Conservation (phyloP, 1,284 basidiomycete species). For the Inonotus hispidus region DNA sequence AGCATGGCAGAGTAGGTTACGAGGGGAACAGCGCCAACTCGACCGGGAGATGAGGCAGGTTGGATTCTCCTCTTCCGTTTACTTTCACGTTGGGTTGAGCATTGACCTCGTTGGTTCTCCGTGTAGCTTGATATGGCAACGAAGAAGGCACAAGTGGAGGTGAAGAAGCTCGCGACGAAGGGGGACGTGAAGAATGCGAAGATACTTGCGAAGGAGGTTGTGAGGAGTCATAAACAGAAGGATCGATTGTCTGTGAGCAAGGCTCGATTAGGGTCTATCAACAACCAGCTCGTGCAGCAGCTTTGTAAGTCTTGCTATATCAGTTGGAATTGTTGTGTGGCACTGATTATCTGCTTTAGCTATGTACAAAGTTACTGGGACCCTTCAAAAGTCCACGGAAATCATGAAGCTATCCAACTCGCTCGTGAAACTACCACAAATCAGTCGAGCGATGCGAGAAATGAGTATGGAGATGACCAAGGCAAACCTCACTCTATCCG, state of each 20-base stretch:
- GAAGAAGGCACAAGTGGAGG: conserved; percentile 73
- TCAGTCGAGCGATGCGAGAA: conserved; percentile 90
- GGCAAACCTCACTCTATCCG: conserved; percentile 40
- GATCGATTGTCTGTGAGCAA: conserved; percentile 90
- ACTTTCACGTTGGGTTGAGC: conserved; percentile 14
- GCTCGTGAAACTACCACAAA: conserved; percentile 88
- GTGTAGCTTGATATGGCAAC: conserved; percentile 78
- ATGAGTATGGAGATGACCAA: conserved; percentile 99
- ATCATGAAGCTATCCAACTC: conserved; percentile 98
- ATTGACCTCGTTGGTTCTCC: not conserved
- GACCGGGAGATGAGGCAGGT: conserved; percentile 95
- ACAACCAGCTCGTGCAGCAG: conserved; percentile 89
- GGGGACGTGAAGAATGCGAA: conserved; percentile 92
- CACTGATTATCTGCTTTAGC: conserved; percentile 43
- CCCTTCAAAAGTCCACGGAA: conserved; percentile 95
- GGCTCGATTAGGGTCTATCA: conserved; percentile 88
- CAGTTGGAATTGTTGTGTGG: conserved; percentile 3
- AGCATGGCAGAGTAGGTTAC: conserved; percentile 83
- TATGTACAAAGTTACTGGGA: conserved; percentile 95
- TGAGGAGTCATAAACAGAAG: conserved; percentile 92
- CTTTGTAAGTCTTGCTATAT: conserved; percentile 58
- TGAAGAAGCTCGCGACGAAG: conserved; percentile 89
- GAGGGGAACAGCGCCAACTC: conserved; percentile 72
- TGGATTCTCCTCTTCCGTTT: conserved; percentile 30
- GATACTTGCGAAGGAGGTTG: conserved; percentile 91